Base-by-base conservation (phyloP, 345 rosid species). In the Gossypium stocksii region DNA sequence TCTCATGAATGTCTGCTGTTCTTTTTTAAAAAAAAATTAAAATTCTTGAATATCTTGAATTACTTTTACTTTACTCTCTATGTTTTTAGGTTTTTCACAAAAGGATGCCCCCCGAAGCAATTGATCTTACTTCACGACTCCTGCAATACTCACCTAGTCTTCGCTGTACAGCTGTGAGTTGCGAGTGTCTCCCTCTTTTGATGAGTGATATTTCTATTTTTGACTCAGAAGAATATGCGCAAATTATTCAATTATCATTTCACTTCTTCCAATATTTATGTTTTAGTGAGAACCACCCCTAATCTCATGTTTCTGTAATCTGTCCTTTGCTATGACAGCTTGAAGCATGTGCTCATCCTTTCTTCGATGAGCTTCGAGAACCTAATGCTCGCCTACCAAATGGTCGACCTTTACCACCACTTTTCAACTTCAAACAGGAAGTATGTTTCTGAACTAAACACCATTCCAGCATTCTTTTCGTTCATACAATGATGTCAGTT, bases 91-190 rank as follows among this genome's bases (percentile, higher is more conserved):
- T 92, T 56, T 92, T 92, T 71, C 95, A 92, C 79, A 92, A 90
- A 79, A 77, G 93, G 46, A 90, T 92, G 94, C 97, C 97, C 73
- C 97, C 96, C 0, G 97, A 89, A 80, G 97, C 97, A 5, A 89
- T 93, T 78, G 98, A 91, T 83, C 89, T 91, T 52, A 97, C 93
- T 57, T 93, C 94, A 0, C 82, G 94, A 73, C 77, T 93, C 70
- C 85, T 93, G 71, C 98, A 93, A 71, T 93, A 93, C 85, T 93
- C 98, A 58, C 98, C 98, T 56, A 88, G 93, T 79, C 88, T 89
- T 27, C 86, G 98, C 66, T 93, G 97, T 85, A 81, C 93, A 12
- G 93, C 95, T 56, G 97, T 92, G 73, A 88, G 93, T 84, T 69
- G 14, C 66, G 22, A 43, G 16, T 49, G 49, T 34, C 48, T 72